A percentile compares a stretch with the other conserved stretches of the same genome.
These are phyloP conservation scores for Phytophthora sp. DNA, from an alignment of 352 stramenopile genomes.

Conservation along the genomic window DNA sequence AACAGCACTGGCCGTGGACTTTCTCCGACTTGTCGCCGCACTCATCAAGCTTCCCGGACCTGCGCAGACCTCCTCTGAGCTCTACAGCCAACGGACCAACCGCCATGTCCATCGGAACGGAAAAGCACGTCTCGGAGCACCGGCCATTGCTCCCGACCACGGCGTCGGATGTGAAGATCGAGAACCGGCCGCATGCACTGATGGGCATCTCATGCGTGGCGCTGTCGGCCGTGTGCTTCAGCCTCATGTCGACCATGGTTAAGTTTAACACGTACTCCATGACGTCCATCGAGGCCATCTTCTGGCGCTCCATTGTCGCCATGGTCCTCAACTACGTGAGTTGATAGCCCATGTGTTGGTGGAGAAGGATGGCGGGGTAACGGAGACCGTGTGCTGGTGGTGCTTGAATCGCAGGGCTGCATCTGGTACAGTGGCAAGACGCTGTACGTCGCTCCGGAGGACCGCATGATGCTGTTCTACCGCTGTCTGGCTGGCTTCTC, in stretches of 20 bases:
- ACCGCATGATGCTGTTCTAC: constrained; percentile 67
- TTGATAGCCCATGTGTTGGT: background rate
- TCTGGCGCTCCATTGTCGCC: constrained; percentile 72
- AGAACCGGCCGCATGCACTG: constrained; percentile 52
- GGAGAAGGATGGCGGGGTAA: background rate
- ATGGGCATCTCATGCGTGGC: constrained; percentile 72
- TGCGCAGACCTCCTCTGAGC: background rate
- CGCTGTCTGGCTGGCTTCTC: constrained; percentile 70
- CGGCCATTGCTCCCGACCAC: constrained; percentile 37
- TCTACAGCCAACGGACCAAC: background rate
- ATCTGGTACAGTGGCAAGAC: constrained; percentile 54
- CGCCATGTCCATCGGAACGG: constrained; percentile 31
- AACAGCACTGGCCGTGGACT: constrained; percentile 14
- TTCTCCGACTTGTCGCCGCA: constrained; percentile 1
- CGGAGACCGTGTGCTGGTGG: background rate
- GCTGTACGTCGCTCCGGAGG: constrained; percentile 51
- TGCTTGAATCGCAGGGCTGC: constrained; percentile 20
- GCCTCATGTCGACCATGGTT: constrained; percentile 81
- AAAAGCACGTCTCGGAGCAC: constrained; percentile 29
- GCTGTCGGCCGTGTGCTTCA: constrained; percentile 80
- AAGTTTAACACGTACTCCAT: constrained; percentile 82
- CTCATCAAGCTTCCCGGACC: constrained; percentile 14
- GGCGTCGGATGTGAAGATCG: constrained; percentile 19
- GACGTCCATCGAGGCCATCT: constrained; percentile 82
- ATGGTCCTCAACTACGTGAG: constrained; percentile 68